phyloP scores from a whole-genome alignment of 495 filamentous ascomycete genomes.

The Aspergillus steynii region DNA sequence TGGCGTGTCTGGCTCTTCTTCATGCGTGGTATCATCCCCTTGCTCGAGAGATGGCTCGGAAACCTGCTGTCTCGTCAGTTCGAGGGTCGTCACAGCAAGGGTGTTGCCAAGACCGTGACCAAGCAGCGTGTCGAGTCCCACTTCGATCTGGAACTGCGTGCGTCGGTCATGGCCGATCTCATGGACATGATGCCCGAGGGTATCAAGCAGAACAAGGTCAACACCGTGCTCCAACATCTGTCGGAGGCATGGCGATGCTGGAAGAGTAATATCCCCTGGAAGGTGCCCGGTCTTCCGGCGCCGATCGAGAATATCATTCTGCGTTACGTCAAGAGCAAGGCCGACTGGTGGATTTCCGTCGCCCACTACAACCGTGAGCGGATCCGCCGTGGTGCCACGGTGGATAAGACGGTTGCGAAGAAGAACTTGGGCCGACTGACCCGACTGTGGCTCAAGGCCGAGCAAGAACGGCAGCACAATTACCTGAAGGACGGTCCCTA shows the following conservation, averaged over 20 bases:
- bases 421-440: slow-evolving; percentile 97
- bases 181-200: slow-evolving; percentile 99
- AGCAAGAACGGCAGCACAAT: slow-evolving; percentile 98
- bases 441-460: slow-evolving; percentile 94
- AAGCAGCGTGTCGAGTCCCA: slow-evolving; percentile 99
- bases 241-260: slow-evolving; percentile 99
- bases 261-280: slow-evolving; percentile 99
- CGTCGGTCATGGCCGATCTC: slow-evolving; percentile 97
- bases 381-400: slow-evolving; percentile 92
- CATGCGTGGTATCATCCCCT: slow-evolving; percentile 96
- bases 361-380: slow-evolving; percentile 98
- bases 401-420: slow-evolving; percentile 99
- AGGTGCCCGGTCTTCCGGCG: slow-evolving; percentile 92
- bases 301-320: slow-evolving; percentile 98
- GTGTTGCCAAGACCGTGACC: slow-evolving; percentile 98
- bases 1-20: slow-evolving; percentile 99
- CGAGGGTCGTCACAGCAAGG: slow-evolving; percentile 98
- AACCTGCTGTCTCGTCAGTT: slow-evolving; percentile 97
- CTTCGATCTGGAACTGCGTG: slow-evolving; percentile 96
- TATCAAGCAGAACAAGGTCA: slow-evolving; percentile 99
- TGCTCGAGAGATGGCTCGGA: slow-evolving; percentile 96
- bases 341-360: slow-evolving; percentile 99
- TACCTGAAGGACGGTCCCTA: slow-evolving; percentile 99
- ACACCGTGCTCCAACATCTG: slow-evolving; percentile 95
- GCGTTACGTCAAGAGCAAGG: slow-evolving; percentile 97